Evolutionary conservation across 1,284 basidiomycete genomes (phyloP).

Genomic region (Irpex sp.): DNA sequence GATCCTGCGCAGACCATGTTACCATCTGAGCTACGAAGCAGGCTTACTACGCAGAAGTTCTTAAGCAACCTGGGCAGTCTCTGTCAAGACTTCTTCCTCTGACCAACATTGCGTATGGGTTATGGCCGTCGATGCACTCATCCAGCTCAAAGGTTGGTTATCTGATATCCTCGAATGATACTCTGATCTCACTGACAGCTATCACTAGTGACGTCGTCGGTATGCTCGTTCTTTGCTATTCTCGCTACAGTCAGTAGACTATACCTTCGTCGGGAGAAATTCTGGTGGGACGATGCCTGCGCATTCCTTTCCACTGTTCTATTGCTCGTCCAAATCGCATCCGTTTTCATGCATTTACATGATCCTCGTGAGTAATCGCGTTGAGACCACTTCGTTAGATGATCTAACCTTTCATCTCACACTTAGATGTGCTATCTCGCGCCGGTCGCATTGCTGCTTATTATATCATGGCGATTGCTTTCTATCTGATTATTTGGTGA

Average conservation of each 20-base stretch:
- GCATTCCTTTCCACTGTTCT: constrained; percentile 19
- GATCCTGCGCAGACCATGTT: background rate
- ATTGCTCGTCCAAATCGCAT: constrained; percentile 15
- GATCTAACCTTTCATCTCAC: background rate
- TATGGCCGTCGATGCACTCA: constrained; percentile 14
- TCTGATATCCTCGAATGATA: background rate
- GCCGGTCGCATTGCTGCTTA: constrained; percentile 32
- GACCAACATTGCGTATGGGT: background rate
- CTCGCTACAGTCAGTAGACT: constrained; percentile 33
- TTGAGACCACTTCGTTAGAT: background rate
- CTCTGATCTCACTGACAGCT: background rate
- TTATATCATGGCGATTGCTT: constrained; percentile 40
- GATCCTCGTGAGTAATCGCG: constrained; percentile 8
- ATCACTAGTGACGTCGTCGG: constrained; percentile 28
- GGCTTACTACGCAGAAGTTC: background rate
- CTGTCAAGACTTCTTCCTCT: background rate
- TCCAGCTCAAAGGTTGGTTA: constrained; percentile 25
- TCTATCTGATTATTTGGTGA: constrained; percentile 42
- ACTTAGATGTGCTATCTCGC: constrained; percentile 16
- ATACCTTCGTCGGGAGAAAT: constrained; percentile 29
- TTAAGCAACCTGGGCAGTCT: background rate
- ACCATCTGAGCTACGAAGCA: background rate
- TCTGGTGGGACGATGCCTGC: constrained; percentile 38
- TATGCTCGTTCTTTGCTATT: constrained; percentile 32
- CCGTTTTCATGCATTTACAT: constrained; percentile 5